Evolutionary conservation across 495 filamentous ascomycete species (phyloP).

Genomic region (Aspergillus affinis): DNA sequence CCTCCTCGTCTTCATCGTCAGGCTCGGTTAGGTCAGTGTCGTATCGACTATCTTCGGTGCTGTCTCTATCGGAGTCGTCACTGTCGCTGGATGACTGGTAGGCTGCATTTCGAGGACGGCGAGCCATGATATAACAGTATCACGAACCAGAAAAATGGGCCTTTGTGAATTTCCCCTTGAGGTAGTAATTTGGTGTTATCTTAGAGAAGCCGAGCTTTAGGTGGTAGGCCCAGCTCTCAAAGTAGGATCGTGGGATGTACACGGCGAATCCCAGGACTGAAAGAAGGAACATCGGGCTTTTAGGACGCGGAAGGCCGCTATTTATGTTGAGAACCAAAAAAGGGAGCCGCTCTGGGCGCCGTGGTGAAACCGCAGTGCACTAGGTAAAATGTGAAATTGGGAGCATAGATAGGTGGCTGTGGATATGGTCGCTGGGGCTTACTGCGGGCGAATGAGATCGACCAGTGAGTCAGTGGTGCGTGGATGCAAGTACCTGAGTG

Average conservation of each 20-base stretch:
- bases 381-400: constrained; percentile 8
- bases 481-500: constrained; percentile 5
- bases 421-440: no score
- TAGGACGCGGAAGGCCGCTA: background rate
- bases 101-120: constrained; percentile 12
- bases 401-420: no score
- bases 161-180: no score
- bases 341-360: background rate
- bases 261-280: no score
- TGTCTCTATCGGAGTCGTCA: constrained; percentile 22
- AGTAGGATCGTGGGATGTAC: no score
- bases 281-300: background rate
- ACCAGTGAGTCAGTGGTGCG: constrained; percentile 6
- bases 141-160: constrained; percentile 4
- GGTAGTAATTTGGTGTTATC: constrained; percentile 4
- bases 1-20: constrained; percentile 18
- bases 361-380: constrained; percentile 3
- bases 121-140: constrained; percentile 18
- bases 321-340: background rate
- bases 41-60: constrained; percentile 16
- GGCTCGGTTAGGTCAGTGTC: no score
- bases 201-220: no score
- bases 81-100: constrained; percentile 16
- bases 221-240: no score
- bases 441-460: constrained; percentile 6